Base-by-base conservation (phyloP, 768 basidiomycete genomes). In the Fibroporia radiculosa region DNA sequence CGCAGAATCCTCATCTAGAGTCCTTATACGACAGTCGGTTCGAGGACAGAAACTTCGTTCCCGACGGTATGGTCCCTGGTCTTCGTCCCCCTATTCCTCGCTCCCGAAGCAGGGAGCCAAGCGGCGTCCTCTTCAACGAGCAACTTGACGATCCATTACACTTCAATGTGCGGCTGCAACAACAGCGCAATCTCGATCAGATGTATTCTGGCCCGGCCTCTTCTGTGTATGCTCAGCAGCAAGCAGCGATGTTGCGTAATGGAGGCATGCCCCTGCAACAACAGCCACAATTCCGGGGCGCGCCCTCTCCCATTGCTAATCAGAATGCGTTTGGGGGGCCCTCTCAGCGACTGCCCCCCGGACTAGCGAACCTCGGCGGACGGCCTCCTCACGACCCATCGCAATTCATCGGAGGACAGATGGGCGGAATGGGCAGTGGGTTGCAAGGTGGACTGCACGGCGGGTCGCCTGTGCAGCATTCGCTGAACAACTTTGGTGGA, bases 11-110 rank as follows among this genome's bases (percentile, higher is more conserved):
- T 52, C 80, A 81, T 19, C 66, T 82, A 31, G 85, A 88, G 32
- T 61, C 83, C 3, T 59, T 87, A 25, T 86, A 85, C 56, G 84
- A 87, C 42, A 83, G 78, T 53, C 79, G 80, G 20, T 59, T 79
- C 31, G 84, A 90, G 42, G 85, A 86, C 54, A 73, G 86, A 50
- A 78, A 72, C 53, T 91, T 91, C 53, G 75, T 86, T 20, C 84
- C 88, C 8, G 85, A 91, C 63, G 84, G 84, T 23, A 78, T 91
- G 77, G 88, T 91, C 13, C 87, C 89, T 20, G 89, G 87, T 7
- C 71, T 91, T 25, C 80, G 88, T 29, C 73, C 81, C 24, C 73
- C 71, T 29, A 78, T 75, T 37, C 76, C 79, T 33, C 73, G 55
- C 11, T 55, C 79, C 44, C 74, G 84, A 48, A 72, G 66, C 56